A percentile compares a stretch with the other conserved stretches of the same genome.
These are phyloP conservation scores for Fusarium paranaense DNA, from an alignment of 2,329 filamentous ascomycete genomes.

Conservation along the genomic window DNA sequence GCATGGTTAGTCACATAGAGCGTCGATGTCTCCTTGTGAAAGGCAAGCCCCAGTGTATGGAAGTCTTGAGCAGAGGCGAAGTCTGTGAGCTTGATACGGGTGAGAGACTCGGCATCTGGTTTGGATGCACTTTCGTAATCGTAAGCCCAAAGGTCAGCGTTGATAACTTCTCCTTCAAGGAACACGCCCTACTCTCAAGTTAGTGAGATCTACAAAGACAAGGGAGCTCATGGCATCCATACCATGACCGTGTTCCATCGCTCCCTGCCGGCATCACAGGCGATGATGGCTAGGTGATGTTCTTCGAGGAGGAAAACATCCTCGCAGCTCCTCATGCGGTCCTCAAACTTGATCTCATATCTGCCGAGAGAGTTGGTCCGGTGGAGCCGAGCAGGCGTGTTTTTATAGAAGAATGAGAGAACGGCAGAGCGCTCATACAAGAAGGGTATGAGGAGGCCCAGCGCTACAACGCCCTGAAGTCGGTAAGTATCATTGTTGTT, in stretches of 20 bases:
- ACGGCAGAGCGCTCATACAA: slow-evolving; percentile 28
- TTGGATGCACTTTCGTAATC: slow-evolving; percentile 46
- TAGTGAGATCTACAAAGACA: not conserved
- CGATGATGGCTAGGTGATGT: slow-evolving; percentile 50
- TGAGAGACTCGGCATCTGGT: slow-evolving; percentile 33
- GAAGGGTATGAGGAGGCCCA: slow-evolving; percentile 18
- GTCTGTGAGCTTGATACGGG: slow-evolving; percentile 31
- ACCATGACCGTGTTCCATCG: slow-evolving; percentile 57
- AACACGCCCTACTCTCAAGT: slow-evolving; percentile 41
- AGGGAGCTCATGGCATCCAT: not conserved
- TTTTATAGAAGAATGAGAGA: slow-evolving; percentile 41
- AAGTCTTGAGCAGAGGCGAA: slow-evolving; percentile 48
- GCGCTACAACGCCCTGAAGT: slow-evolving; percentile 8
- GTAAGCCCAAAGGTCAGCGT: slow-evolving; percentile 52
- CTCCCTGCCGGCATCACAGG: slow-evolving; percentile 55
- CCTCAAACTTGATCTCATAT: slow-evolving; percentile 50
- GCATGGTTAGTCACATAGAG: slow-evolving; percentile 55
- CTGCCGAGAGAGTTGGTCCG: slow-evolving; percentile 43
- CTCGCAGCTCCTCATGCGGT: slow-evolving; percentile 55
- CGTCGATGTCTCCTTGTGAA: slow-evolving; percentile 48
- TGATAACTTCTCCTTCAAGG: slow-evolving; percentile 21
- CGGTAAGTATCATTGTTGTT: not conserved
- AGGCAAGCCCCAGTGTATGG: slow-evolving; percentile 55
- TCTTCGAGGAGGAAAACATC: slow-evolving; percentile 53
- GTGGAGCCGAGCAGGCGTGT: slow-evolving; percentile 46